phyloP scores from a whole-genome alignment of 1,284 basidiomycete genomes.

The Anthracocystis walkeri region DNA sequence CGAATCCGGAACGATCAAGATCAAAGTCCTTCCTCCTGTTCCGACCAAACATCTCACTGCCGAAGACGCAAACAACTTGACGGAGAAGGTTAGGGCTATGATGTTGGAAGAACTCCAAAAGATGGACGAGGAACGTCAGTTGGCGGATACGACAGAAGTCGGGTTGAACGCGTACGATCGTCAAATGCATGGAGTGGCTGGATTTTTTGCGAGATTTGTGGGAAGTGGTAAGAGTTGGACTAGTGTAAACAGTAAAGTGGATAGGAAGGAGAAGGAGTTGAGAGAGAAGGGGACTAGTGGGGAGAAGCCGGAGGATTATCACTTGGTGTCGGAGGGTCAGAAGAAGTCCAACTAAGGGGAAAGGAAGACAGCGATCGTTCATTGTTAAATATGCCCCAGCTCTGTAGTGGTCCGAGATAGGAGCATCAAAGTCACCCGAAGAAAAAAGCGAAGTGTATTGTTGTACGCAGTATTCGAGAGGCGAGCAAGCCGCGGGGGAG shows the following conservation, averaged over 20 bases:
- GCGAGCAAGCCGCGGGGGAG: too few relatives aligned
- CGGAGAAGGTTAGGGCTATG: slow-evolving; percentile 73
- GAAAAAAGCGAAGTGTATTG: not conserved
- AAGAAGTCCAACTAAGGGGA: slow-evolving; percentile 22
- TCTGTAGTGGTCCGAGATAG: not conserved
- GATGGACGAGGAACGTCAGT: slow-evolving; percentile 52
- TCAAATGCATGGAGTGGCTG: slow-evolving; percentile 37
- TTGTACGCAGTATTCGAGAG: not conserved
- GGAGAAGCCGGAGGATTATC: slow-evolving; percentile 48
- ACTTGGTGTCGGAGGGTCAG: slow-evolving; percentile 49
- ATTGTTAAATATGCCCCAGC: not conserved
- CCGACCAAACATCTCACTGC: slow-evolving; percentile 78
- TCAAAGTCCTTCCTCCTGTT: slow-evolving; percentile 81
- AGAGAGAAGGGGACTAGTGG: slow-evolving; percentile 36
- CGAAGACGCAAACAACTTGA: slow-evolving; percentile 77
- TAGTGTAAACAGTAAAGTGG: slow-evolving; percentile 18
- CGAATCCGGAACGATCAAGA: slow-evolving; percentile 69
- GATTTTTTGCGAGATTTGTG: slow-evolving; percentile 36
- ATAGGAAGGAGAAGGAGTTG: slow-evolving; percentile 30
- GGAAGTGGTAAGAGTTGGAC: slow-evolving; percentile 25
- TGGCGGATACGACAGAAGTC: slow-evolving; percentile 3
- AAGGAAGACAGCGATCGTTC: not conserved
- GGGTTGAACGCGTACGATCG: slow-evolving; percentile 21
- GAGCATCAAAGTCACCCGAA: too few relatives aligned
- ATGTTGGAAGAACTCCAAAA: slow-evolving; percentile 52